These are phyloP conservation scores for Marasmius fiardii DNA, from an alignment of 1,284 basidiomycete species.

Conservation along the genomic window DNA sequence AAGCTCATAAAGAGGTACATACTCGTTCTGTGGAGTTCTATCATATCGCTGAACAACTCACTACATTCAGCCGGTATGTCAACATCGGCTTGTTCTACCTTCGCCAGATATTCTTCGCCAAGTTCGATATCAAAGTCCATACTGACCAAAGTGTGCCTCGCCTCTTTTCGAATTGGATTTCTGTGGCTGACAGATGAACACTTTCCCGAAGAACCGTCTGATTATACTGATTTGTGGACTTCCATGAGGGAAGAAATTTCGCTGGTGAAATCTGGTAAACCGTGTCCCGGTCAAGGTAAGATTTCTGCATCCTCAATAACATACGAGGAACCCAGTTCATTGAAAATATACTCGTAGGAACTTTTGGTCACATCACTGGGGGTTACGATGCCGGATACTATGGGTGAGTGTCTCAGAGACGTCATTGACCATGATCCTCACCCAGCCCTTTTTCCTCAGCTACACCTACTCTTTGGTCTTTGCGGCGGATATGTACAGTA, in stretches of 20 bases:
- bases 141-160: conserved; percentile 51
- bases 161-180: neutral
- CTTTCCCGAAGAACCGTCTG: conserved; percentile 43
- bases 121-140: conserved; percentile 76
- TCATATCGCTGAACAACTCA: neutral
- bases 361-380: conserved; percentile 70
- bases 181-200: neutral
- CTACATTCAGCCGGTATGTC: conserved; percentile 60
- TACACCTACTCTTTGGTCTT: conserved; percentile 75
- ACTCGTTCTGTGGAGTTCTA: neutral
- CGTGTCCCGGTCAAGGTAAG: conserved; percentile 60
- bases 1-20: conserved; percentile 74
- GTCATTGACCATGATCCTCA: neutral
- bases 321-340: too few relatives aligned
- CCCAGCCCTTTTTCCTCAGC: conserved; percentile 28
- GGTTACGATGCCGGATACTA: conserved; percentile 83
- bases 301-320: neutral
- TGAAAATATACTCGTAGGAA: too few relatives aligned
- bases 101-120: conserved; percentile 80
- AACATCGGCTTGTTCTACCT: conserved; percentile 80
- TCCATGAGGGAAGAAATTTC: conserved; percentile 63
- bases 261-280: conserved; percentile 58
- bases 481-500: conserved; percentile 76
- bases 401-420: conserved; percentile 38
- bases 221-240: conserved; percentile 77